These are phyloP conservation scores for Fusarium pseudoanthophilum DNA, from an alignment of 2,329 filamentous ascomycete species.

Conservation along the genomic window DNA sequence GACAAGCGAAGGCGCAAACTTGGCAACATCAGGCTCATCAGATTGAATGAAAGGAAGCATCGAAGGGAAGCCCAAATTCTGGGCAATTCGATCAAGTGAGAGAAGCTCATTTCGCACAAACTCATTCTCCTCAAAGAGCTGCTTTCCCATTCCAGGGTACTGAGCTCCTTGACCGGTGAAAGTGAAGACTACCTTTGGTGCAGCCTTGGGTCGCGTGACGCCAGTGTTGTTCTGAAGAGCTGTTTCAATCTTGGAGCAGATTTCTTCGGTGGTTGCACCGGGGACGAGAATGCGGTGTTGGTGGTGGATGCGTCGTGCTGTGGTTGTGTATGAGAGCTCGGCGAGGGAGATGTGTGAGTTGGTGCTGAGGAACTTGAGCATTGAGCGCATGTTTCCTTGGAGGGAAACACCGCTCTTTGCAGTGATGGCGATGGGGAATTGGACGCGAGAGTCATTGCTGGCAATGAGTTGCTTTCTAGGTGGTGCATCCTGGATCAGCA, in stretches of 20 bases:
- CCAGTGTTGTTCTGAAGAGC: conserved; percentile 19
- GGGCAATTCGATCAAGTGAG: conserved; percentile 46
- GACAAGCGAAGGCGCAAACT: conserved; percentile 36
- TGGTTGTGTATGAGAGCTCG: conserved; percentile 61
- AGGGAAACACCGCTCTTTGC: conserved; percentile 22
- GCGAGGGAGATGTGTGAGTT: conserved; percentile 50
- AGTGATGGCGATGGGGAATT: conserved; percentile 19
- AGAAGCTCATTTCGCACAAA: conserved; percentile 50
- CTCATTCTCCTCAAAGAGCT: conserved; percentile 48
- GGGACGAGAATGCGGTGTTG: conserved; percentile 59
- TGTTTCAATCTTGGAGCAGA: conserved; percentile 17
- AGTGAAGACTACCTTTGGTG: conserved; percentile 47
- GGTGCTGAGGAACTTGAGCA: conserved; percentile 26
- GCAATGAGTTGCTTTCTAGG: conserved; percentile 36
- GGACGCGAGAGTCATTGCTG: conserved; percentile 54
- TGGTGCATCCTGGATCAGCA: conserved; percentile 69
- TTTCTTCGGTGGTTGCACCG: neutral
- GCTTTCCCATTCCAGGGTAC: conserved; percentile 46
- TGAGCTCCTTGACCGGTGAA: conserved; percentile 60
- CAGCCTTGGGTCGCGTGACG: conserved; percentile 17
- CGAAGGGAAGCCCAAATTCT: conserved; percentile 51
- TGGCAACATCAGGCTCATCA: conserved; percentile 19
- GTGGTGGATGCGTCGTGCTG: conserved; percentile 42
- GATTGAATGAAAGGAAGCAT: conserved; percentile 40
- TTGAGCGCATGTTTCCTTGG: conserved; percentile 15